Evolutionary conservation across 768 basidiomycete species (phyloP).

Genomic region (Russula earlei): DNA sequence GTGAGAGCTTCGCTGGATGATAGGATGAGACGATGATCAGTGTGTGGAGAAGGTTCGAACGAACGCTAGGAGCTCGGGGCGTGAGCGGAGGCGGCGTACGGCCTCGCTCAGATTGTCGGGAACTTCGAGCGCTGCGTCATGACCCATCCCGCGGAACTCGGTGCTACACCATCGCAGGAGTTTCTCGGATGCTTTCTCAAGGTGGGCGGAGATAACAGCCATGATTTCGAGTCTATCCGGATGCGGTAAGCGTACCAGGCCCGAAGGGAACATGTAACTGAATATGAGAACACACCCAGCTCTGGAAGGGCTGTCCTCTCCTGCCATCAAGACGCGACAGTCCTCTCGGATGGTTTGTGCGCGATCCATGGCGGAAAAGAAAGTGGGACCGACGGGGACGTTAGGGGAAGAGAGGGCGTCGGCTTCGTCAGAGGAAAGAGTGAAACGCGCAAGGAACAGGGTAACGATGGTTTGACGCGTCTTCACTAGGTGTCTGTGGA

Average conservation of each 20-base stretch:
- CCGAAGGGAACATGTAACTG: not conserved
- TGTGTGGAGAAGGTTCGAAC: conserved; percentile 15
- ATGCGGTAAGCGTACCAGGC: not conserved
- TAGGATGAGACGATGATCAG: not conserved
- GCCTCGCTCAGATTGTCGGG: conserved; percentile 56
- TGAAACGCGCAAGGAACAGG: conserved; percentile 79
- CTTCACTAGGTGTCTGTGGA: conserved; percentile 54
- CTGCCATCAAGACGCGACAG: conserved; percentile 79
- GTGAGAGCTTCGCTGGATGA: conserved; percentile 58
- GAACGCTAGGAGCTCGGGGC: conserved; percentile 73
- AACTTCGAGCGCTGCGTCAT: conserved; percentile 68
- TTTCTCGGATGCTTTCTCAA: conserved; percentile 88
- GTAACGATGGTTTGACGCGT: conserved; percentile 64
- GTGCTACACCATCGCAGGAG: conserved; percentile 76
- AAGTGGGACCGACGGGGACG: conserved; percentile 56
- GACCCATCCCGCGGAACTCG: conserved; percentile 73
- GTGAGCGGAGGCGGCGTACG: conserved; percentile 58
- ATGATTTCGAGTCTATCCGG: conserved; percentile 74
- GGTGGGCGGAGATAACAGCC: conserved; percentile 64
- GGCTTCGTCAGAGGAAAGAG: conserved; percentile 62
- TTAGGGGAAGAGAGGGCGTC: conserved; percentile 72
- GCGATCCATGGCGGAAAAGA: conserved; percentile 85
- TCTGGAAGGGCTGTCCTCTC: conserved; percentile 68
- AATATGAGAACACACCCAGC: conserved; percentile 47
- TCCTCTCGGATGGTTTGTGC: conserved; percentile 75